Percentiles rank a stretch among this genome's conserved stretches.
These are phyloP conservation scores for Populus ilicifolia DNA, from an alignment of 345 rosid species.

Conservation along the genomic window DNA sequence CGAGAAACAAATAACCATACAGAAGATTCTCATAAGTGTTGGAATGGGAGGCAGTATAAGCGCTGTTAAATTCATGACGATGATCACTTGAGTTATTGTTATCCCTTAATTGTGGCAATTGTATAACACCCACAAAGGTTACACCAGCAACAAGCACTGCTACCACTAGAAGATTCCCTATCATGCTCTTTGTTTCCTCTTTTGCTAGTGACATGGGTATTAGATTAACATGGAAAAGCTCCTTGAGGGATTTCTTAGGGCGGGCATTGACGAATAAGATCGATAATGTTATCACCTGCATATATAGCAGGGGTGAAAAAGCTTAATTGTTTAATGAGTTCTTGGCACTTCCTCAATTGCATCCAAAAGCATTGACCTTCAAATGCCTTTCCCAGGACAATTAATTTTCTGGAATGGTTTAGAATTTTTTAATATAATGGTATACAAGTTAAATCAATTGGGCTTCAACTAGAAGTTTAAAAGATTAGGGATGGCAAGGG, in stretches of 20 bases:
- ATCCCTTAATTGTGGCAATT: neutral
- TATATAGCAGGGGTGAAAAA: neutral
- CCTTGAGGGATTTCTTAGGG: too few relatives aligned
- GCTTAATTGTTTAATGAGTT: neutral
- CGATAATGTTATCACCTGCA: too few relatives aligned
- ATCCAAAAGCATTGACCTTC: neutral
- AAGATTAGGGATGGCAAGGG: neutral
- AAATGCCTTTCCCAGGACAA: too few relatives aligned
- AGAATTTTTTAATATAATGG: neutral
- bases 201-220: accelerated
- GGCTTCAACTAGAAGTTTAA: too few relatives aligned
- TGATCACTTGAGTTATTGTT: neutral
- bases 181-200: neutral
- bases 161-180: constrained; percentile 18
- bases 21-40: too few relatives aligned
- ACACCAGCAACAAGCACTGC: constrained; percentile 18
- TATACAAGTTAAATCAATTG: neutral
- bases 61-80: neutral
- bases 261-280: too few relatives aligned
- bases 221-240: too few relatives aligned
- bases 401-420: neutral
- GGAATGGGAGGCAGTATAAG: too few relatives aligned
- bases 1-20: too few relatives aligned
- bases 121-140: constrained; percentile 21
- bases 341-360: neutral